A percentile compares a stretch with the other conserved stretches of the same genome.
Conservation (phyloP, 768 basidiomycete species). For the Collybia sp. region DNA sequence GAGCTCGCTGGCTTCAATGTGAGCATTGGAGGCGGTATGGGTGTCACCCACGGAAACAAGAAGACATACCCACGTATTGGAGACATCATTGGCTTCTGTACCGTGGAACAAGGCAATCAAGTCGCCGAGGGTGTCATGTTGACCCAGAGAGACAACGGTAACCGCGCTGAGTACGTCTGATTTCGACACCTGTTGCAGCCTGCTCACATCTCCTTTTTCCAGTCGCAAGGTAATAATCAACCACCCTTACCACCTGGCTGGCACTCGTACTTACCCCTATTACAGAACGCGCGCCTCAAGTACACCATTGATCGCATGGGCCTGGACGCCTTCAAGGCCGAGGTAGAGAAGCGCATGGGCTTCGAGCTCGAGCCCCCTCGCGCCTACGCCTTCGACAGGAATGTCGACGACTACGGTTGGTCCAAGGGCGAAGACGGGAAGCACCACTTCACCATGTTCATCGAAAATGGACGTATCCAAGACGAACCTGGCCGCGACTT, state of each 20-base stretch:
- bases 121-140: slow-evolving; percentile 94
- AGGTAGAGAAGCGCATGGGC: slow-evolving; percentile 87
- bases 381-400: slow-evolving; percentile 78
- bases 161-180: slow-evolving; percentile 64
- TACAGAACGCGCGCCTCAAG: slow-evolving; percentile 83
- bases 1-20: slow-evolving; percentile 93
- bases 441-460: slow-evolving; percentile 90
- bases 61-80: slow-evolving; percentile 94
- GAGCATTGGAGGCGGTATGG: slow-evolving; percentile 94
- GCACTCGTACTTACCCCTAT: slow-evolving; percentile 7
- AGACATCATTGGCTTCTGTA: slow-evolving; percentile 90
- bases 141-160: slow-evolving; percentile 92
- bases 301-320: slow-evolving; percentile 98
- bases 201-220: slow-evolving; percentile 2
- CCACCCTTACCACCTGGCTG: not conserved
- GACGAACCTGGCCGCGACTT: slow-evolving; percentile 88
- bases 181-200: too few species aligned
- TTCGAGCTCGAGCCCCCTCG: slow-evolving; percentile 71
- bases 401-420: slow-evolving; percentile 96
- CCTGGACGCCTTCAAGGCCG: slow-evolving; percentile 77
- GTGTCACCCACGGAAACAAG: slow-evolving; percentile 98
- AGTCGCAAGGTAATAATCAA: slow-evolving; percentile 48
- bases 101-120: slow-evolving; percentile 74
- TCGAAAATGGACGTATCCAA: slow-evolving; percentile 97
- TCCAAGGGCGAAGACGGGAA: slow-evolving; percentile 78